Conservation (phyloP, 257 asterid genomes). For the Thymus mandschuricus region DNA sequence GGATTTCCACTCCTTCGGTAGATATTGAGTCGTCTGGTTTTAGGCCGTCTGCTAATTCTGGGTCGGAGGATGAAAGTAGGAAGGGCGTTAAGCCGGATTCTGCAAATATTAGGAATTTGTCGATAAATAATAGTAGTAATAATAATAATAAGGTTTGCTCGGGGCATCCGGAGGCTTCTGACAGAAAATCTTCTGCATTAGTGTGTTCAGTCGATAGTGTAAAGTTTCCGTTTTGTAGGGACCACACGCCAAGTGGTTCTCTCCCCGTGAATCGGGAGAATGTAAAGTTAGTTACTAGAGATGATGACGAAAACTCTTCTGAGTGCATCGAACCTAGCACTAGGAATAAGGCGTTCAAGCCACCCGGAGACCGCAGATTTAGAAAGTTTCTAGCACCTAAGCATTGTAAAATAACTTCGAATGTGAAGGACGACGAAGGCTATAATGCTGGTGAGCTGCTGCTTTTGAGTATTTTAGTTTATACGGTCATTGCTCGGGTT, state of each 20-base stretch:
- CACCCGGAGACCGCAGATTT: slow-evolving; percentile 55
- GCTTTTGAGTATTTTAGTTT: slow-evolving; percentile 2
- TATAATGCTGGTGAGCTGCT: slow-evolving; percentile 62
- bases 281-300: slow-evolving; percentile 81
- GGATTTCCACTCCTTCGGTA: slow-evolving; percentile 51
- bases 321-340: slow-evolving; percentile 63
- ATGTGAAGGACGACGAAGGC: slow-evolving; percentile 48
- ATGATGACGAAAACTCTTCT: slow-evolving; percentile 81
- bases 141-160: slow-evolving; percentile 40
- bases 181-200: slow-evolving; percentile 56
- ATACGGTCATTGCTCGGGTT: background rate
- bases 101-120: slow-evolving; percentile 54
- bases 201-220: slow-evolving; percentile 70
- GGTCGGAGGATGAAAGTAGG: slow-evolving; percentile 51
- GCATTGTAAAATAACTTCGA: slow-evolving; percentile 52
- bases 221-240: slow-evolving; percentile 50
- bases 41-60: slow-evolving; percentile 52
- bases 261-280: slow-evolving; percentile 50
- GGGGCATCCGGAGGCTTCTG: slow-evolving; percentile 43
- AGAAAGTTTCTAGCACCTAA: slow-evolving; percentile 60
- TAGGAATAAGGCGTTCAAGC: slow-evolving; percentile 62
- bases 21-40: slow-evolving; percentile 60
- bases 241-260: slow-evolving; percentile 56
- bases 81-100: slow-evolving; percentile 48
- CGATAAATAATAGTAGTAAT: slow-evolving; percentile 37